Evolutionary conservation across 2,329 filamentous ascomycete genomes (phyloP).

Genomic region (Colletotrichum eremochloae): DNA sequence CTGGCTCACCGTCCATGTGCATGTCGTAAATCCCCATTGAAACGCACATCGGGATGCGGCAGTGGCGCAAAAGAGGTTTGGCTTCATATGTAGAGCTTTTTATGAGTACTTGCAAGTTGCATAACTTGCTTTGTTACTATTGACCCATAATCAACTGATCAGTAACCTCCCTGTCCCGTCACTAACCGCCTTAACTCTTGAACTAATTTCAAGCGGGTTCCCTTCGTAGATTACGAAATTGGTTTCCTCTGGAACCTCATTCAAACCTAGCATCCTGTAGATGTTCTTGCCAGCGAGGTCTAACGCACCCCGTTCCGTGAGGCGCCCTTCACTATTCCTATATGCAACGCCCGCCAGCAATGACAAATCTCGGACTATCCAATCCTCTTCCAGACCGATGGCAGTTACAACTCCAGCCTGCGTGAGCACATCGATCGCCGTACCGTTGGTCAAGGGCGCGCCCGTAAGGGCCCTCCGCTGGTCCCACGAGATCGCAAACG

Average conservation of each 20-base stretch:
- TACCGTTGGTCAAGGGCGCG: conserved; percentile 75
- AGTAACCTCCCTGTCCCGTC: conserved; percentile 48
- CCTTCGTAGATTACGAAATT: conserved; percentile 73
- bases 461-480: conserved; percentile 72
- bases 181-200: conserved; percentile 66
- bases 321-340: conserved; percentile 66
- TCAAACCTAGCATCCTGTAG: conserved; percentile 67
- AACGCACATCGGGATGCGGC: neutral
- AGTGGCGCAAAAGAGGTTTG: conserved; percentile 44
- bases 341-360: conserved; percentile 72
- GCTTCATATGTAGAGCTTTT: conserved; percentile 47
- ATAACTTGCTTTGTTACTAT: too few species aligned
- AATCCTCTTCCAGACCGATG: conserved; percentile 72
- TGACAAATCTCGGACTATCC: conserved; percentile 70
- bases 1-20: too few species aligned
- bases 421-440: conserved; percentile 68
- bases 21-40: neutral
- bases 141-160: neutral
- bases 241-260: conserved; percentile 46
- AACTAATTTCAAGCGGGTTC: conserved; percentile 72
- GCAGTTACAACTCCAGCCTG: conserved; percentile 70
- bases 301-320: conserved; percentile 68
- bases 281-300: conserved; percentile 69
- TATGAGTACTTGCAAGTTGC: conserved; percentile 32
- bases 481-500: conserved; percentile 70